These are phyloP conservation scores for Meira nashicola DNA, from an alignment of 1,284 basidiomycete species.

Conservation along the genomic window DNA sequence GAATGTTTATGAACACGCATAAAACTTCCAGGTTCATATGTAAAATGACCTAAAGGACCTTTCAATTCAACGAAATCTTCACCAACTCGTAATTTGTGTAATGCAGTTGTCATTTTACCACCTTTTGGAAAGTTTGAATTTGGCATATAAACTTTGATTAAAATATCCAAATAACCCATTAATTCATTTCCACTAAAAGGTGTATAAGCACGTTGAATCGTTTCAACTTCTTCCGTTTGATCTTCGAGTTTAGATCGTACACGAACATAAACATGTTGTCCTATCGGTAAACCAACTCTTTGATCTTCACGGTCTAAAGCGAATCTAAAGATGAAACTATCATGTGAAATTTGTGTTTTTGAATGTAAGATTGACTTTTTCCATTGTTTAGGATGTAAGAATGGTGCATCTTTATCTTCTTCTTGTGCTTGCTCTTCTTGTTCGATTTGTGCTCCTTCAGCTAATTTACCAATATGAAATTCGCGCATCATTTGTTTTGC, in stretches of 20 bases:
- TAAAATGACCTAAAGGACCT: constrained; percentile 64
- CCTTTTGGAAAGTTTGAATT: constrained; percentile 54
- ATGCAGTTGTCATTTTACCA: constrained; percentile 62
- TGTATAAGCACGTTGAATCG: constrained; percentile 65
- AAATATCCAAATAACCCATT: constrained; percentile 57
- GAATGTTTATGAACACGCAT: constrained; percentile 56
- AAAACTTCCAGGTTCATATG: constrained; percentile 58
- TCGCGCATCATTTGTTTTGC: constrained; percentile 58
- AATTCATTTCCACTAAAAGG: constrained; percentile 59
- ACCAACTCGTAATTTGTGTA: constrained; percentile 59
- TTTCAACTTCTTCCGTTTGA: constrained; percentile 53
- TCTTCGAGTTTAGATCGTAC: constrained; percentile 50
- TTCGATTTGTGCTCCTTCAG: constrained; percentile 6
- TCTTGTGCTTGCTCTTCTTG: constrained; percentile 37
- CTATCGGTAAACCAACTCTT: constrained; percentile 62
- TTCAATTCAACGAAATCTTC: constrained; percentile 61
- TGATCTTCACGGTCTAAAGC: constrained; percentile 57
- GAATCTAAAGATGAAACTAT: constrained; percentile 62
- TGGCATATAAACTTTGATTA: constrained; percentile 62
- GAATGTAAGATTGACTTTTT: constrained; percentile 57
- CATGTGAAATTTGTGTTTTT: constrained; percentile 57
- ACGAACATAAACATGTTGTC: constrained; percentile 61
- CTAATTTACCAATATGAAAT: constrained; percentile 50
- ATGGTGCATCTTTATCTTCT: constrained; percentile 42
- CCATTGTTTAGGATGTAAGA: constrained; percentile 61